Conservation (phyloP, 495 filamentous ascomycete species). For the Lasiosphaeris hirsuta region DNA sequence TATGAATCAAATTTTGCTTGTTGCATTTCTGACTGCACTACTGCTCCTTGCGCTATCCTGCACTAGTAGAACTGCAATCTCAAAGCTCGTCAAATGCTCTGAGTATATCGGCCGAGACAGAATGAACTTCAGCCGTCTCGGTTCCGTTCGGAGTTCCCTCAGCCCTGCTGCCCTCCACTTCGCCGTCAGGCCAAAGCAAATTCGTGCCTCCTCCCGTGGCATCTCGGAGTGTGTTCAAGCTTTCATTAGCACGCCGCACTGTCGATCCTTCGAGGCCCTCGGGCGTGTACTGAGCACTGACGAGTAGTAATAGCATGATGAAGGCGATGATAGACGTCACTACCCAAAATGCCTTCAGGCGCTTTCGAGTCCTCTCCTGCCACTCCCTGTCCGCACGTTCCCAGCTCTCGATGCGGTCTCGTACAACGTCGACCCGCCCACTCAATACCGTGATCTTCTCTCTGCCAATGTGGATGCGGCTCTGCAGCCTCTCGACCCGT, state of each 20-base stretch:
- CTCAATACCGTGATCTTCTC: constrained; percentile 62
- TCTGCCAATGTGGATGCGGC: constrained; percentile 60
- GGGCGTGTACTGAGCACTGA: constrained; percentile 38
- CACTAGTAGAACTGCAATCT: not conserved
- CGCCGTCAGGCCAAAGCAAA: not conserved
- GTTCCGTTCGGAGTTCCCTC: not conserved
- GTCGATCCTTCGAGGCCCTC: constrained; percentile 16
- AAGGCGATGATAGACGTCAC: constrained; percentile 45
- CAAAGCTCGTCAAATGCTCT: constrained; percentile 44
- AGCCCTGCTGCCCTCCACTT: not conserved
- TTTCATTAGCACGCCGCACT: constrained; percentile 15
- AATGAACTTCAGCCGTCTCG: constrained; percentile 5
- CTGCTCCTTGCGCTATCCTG: not conserved
- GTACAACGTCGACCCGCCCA: constrained; percentile 61
- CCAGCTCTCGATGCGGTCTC: constrained; percentile 64
- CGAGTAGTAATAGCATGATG: constrained; percentile 41
- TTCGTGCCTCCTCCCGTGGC: not conserved
- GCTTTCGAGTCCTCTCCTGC: constrained; percentile 63
- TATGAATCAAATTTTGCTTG: not conserved
- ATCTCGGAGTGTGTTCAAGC: constrained; percentile 10
- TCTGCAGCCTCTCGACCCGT: constrained; percentile 62
- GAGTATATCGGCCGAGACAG: constrained; percentile 24
- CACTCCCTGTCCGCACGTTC: constrained; percentile 68
- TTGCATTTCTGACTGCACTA: not conserved
- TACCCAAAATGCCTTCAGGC: constrained; percentile 61